Evolutionary conservation across 2,329 filamentous ascomycete genomes (phyloP), one percentile per base, ranked within the genome.

Genomic region (Sphaerulina vaccinii): DNA sequence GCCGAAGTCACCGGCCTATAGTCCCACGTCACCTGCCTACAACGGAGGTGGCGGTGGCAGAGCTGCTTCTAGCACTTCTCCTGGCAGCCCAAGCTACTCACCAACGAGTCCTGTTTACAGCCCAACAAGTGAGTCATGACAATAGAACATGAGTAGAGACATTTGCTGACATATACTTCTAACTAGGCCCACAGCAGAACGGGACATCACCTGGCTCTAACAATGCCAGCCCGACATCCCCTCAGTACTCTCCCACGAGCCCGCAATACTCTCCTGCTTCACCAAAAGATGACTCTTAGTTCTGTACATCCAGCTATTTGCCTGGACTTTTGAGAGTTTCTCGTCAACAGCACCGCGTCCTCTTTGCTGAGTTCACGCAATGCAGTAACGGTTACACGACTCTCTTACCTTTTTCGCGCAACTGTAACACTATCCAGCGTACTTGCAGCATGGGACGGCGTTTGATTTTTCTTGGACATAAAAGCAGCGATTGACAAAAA

Each of bases 221-320:
- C 49, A 58, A 58, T 46, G 55, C 54, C 9, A 57, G 55, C 16
- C 75, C 76, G 10, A 81, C 78, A 2, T 79, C 75, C 37, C 82
- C 81, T 9, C 81, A 81, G 3, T 90, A 90, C 71, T 66, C 65
- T 23, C 73, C 73, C n/a, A 74, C 72, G 8, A 32, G 27, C 27
- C 81, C 81, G 7, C 79, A 76, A 54, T 83, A 69, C 35, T 48
- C 45, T 29, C 45, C 45, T 18, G 24, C 36, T 27, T 39, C 35
- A n/a, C 45, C 45, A n/a, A 48, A 48, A 32, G 35, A 48, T 11
- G 27, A 32, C 27, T 10, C 27, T 10, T 32, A 32, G 8, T 10
- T 32, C 27, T 11, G 10, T 10, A 32, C 10, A 4, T 10, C 27
- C 27, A 32, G n/a, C 5, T 10, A 32, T 32, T n/a, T 32, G 27